Evolutionary conservation across 73 alveolate species (phyloP), one percentile per base, ranked within the genome.

Genomic region (Symbiodinium natans): DNA sequence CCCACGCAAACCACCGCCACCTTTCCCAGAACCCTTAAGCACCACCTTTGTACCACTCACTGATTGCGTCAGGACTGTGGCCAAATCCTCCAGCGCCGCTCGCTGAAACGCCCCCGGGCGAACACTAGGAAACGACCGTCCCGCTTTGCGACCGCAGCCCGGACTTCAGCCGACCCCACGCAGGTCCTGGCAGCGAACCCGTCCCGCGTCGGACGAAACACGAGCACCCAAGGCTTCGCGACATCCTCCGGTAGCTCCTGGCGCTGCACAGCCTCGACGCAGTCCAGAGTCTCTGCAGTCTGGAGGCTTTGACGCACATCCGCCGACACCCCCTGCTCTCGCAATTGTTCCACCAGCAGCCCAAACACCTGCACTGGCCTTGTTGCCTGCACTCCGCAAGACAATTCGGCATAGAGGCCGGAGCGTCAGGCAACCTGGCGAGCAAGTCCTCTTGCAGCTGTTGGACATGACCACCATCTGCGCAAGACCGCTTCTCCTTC

Each of bases 371-470:
- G n/a, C n/a, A n/a, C n/a, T n/a, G n/a, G n/a, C n/a, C n/a, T n/a
- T n/a, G n/a, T n/a, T n/a, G n/a, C n/a, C 92, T 73, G n/a, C 92
- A 83, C 31, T 83, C 92, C 17, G 92, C 92, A 0, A 83, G 13
- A 29, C 92, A 83, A 2, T 68, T 83, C 0, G 92, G 92, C 92
- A 83, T 83, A 3, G 23, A 54, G 31, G 40, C 33, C 9, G 92
- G 92, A 19, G n/a, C 74, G 23, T 34, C 92, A 1, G 92, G 92
- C 27, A 83, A 8, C 2, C 2, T 11, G 48, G 74, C 73, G 29
- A 83, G 0, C 41, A 41, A 13, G 3, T 54, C 29, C 2, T 9
- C 31, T 13, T 73, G 41, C 38, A 83, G 41, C 4, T 40, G 40
- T 38, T 83, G 63, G 63, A 48, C 73, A 54, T 21, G 38, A 43